These are phyloP conservation scores for Termitomyces sp. DNA, from an alignment of 768 basidiomycete genomes.

Conservation along the genomic window DNA sequence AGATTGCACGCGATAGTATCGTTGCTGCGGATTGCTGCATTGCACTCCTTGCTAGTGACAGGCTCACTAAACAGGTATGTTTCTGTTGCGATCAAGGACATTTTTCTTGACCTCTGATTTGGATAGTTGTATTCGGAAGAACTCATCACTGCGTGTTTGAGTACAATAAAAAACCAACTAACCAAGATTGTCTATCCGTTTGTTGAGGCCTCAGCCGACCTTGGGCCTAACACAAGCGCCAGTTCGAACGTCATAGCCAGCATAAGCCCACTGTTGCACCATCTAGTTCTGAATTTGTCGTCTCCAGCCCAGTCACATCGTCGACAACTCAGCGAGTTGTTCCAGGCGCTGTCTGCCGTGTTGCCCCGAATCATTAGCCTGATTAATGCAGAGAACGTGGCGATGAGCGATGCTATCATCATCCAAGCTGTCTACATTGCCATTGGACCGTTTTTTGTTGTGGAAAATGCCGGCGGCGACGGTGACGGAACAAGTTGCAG, in stretches of 20 bases:
- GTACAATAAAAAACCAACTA: conserved; percentile 74
- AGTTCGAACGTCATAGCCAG: conserved; percentile 23
- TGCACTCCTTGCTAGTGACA: conserved; percentile 69
- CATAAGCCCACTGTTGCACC: conserved; percentile 43
- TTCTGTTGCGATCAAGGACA: too few species aligned
- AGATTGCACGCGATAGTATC: conserved; percentile 66
- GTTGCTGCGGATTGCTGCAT: conserved; percentile 82
- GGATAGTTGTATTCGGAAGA: conserved; percentile 89
- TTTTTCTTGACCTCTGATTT: background rate
- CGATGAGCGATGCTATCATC: conserved; percentile 88
- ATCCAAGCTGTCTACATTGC: conserved; percentile 91
- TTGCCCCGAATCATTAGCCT: conserved; percentile 73
- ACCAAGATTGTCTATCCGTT: conserved; percentile 80
- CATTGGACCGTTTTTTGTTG: conserved; percentile 91
- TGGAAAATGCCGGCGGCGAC: conserved; percentile 56
- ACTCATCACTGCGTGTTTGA: conserved; percentile 74
- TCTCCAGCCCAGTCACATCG: conserved; percentile 29
- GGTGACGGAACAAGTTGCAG: conserved; percentile 28
- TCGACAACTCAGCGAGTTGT: conserved; percentile 57
- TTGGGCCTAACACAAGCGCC: conserved; percentile 13
- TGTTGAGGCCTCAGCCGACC: conserved; percentile 59
- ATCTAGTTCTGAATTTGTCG: conserved; percentile 40
- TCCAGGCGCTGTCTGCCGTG: conserved; percentile 65
- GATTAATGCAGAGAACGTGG: conserved; percentile 61
- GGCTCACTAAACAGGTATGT: conserved; percentile 78